These are phyloP conservation scores for Aurantiochytrium sp. DNA, from an alignment of 108 stramenopile genomes.

Conservation along the genomic window DNA sequence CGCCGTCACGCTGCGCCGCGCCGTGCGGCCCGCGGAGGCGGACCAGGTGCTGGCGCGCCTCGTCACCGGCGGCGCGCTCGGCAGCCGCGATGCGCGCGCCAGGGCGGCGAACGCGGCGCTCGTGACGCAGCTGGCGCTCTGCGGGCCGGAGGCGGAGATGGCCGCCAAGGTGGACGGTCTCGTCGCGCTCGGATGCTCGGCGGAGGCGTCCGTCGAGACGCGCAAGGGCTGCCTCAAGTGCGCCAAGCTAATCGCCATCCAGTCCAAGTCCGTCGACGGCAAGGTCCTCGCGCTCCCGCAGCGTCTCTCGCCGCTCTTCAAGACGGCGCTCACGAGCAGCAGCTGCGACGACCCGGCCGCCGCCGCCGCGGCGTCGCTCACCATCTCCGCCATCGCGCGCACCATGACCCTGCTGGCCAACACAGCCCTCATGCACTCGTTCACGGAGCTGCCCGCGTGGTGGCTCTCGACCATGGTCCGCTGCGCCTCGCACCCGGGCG, in stretches of 20 bases:
- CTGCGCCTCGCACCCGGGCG: not conserved
- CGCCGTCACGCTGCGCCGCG: not conserved
- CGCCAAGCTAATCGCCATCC: not conserved
- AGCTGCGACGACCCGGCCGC: not conserved
- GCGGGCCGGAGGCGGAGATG: not conserved
- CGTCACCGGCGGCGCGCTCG: not conserved
- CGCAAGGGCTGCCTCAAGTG: not conserved
- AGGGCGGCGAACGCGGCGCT: not conserved
- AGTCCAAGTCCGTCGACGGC: not conserved
- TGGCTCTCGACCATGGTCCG: not conserved
- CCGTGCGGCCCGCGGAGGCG: not conserved
- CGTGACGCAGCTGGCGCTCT: not conserved
- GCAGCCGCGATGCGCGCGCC: not conserved
- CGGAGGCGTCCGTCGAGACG: not conserved
- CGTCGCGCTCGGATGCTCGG: not conserved
- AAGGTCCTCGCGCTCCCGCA: not conserved
- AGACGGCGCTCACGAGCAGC: not conserved
- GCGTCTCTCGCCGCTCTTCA: not conserved
- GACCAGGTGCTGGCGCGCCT: not conserved
- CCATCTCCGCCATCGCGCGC: not conserved
- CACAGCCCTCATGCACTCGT: not conserved
- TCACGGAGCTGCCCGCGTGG: not conserved
- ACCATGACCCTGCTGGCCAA: not conserved
- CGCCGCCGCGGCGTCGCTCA: not conserved
- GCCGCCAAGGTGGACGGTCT: not conserved